phyloP scores from a whole-genome alignment of 2,329 filamentous ascomycete species.

The Parasarocladium wereldwijsianum region DNA sequence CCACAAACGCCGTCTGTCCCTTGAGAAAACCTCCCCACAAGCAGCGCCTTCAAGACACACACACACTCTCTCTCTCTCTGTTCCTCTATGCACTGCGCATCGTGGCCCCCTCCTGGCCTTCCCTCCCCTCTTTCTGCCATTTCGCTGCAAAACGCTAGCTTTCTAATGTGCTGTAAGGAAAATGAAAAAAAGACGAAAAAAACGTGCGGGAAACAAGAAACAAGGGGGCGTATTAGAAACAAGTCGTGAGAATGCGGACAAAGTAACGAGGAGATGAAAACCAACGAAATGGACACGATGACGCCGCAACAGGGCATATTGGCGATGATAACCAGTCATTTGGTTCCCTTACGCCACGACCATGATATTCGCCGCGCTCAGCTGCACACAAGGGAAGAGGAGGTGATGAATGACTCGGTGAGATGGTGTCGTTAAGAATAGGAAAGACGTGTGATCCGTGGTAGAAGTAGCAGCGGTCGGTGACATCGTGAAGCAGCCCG shows the following conservation, averaged over 20 bases:
- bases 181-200: no score
- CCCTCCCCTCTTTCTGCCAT: background rate
- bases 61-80: background rate
- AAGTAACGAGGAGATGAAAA: constrained; percentile 13
- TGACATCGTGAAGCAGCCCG: background rate
- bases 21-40: no score
- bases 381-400: constrained; percentile 14
- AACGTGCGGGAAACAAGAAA: constrained; percentile 3
- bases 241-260: constrained; percentile 5
- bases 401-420: no score
- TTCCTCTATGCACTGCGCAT: background rate
- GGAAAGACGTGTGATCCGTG: constrained; percentile 7
- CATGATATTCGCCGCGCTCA: constrained; percentile 22
- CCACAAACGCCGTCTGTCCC: no score
- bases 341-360: constrained; percentile 22
- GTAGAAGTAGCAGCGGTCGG: background rate
- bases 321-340: constrained; percentile 14
- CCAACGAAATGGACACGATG: no score
- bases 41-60: no score
- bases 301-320: constrained; percentile 2
- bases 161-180: no score
- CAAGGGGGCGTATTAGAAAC: constrained; percentile 6
- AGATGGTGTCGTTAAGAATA: constrained; percentile 9
- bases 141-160: no score
- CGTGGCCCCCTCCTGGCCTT: background rate